Percentiles rank a stretch among this genome's conserved stretches.
These are phyloP conservation scores for Hibiscus trionum DNA, from an alignment of 345 rosid species.

Conservation along the genomic window DNA sequence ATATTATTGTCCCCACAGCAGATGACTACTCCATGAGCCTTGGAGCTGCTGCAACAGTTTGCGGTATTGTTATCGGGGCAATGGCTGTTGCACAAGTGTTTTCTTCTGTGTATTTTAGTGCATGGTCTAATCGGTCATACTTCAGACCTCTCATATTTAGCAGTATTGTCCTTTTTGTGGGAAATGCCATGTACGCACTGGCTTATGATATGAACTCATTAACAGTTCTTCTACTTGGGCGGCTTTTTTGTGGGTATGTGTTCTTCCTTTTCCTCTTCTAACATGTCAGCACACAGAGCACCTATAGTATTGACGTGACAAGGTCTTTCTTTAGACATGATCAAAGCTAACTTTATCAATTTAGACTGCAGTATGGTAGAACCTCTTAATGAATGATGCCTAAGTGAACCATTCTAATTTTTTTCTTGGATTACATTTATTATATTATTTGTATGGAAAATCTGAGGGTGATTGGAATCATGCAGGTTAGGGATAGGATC, in stretches of 20 bases:
- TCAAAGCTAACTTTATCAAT: neutral
- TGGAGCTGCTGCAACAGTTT: constrained; percentile 98
- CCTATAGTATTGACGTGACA: neutral
- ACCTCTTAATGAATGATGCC: neutral
- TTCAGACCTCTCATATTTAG: constrained; percentile 93
- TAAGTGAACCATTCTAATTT: neutral
- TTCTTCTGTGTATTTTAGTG: constrained; percentile 96
- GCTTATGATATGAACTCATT: constrained; percentile 83
- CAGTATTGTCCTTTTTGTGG: constrained; percentile 71
- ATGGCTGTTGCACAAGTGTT: constrained; percentile 99
- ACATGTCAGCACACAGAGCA: neutral
- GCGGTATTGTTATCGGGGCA: constrained; percentile 94
- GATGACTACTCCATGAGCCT: constrained; percentile 93
- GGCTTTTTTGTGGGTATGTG: constrained; percentile 94
- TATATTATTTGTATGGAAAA: neutral
- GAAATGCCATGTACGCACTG: constrained; percentile 81
- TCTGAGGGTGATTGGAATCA: neutral
- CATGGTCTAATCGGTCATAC: constrained; percentile 96
- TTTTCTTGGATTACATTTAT: neutral
- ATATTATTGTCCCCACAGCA: constrained; percentile 88
- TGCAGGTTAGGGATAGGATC: neutral
- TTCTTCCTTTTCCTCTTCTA: constrained; percentile 4
- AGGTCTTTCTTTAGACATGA: neutral
- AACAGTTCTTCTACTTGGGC: constrained; percentile 65
- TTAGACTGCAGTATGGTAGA: constrained; percentile 1